Base-by-base conservation (phyloP, 2,329 filamentous ascomycete genomes). In the Allantophomopsis cytisporea region DNA sequence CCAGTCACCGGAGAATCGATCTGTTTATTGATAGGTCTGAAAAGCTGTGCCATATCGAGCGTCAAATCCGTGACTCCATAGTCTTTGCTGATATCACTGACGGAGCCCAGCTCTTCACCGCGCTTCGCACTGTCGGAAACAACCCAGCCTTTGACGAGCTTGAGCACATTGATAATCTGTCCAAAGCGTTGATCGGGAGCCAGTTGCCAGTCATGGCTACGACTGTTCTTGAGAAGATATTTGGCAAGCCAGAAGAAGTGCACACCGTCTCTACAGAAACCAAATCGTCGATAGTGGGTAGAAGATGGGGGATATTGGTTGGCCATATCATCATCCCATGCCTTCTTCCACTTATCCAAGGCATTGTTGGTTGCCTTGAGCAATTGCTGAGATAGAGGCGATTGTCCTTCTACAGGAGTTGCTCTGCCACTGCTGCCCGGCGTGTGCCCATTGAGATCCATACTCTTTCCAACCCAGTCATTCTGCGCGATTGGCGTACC, bases 161-260 rank as follows among this genome's bases (percentile, higher is more conserved):
- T 77, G 41, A 82, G 55, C 10, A 79, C 49, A 41, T 69, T 63
- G 43, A 82, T 75, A 20, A 80, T 66, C 47, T 76, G 71, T 39
- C 62, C 60, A 44, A 80, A 74, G 6, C 76, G 68, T 41, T 66
- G 57, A 47, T 83, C 76, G n/a, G 74, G 61, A 12, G 67, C 58
- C 49, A 71, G 59, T 34, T 69, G 63, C 52, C 74, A 65, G 47
- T 79, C 71, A 21, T 64, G 58, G 11, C 63, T 53, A 18, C 66
- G 61, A 14, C 69, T 71, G 43, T 73, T 71, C 52, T 76, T 73
- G 39, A 84, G 59, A 50, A 83, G 66, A 49, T 74, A 70, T 44
- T 71, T 79, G 13, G 76, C 80, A 33, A 85, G 65, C 68, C 76
- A 85, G 60, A 79, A 85, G 54, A 80, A 85, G 50, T 83, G 79